Evolutionary conservation across 208 protist species (phyloP).

Genomic region (Wallacemonas sp.): DNA sequence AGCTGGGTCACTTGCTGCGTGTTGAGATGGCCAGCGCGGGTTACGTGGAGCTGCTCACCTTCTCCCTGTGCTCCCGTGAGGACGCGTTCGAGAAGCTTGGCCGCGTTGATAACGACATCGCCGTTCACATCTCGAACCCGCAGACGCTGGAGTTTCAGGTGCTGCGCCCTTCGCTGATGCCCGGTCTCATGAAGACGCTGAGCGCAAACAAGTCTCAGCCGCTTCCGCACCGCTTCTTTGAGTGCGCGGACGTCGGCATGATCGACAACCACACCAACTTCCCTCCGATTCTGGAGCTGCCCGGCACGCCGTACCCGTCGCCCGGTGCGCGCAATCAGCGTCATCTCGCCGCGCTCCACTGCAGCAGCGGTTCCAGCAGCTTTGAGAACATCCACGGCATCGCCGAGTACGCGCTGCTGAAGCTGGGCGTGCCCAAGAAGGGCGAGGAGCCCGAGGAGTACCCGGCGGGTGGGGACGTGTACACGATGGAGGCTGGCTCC

Average conservation of each 20-base stretch:
- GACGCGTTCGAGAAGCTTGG: slow-evolving; percentile 91
- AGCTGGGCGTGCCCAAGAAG: slow-evolving; percentile 63
- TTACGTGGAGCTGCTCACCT: slow-evolving; percentile 96
- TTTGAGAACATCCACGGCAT: slow-evolving; percentile 87
- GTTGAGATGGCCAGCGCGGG: slow-evolving; percentile 93
- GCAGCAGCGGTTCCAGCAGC: slow-evolving; percentile 62
- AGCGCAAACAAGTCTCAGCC: slow-evolving; percentile 88
- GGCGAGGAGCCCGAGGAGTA: slow-evolving; percentile 21
- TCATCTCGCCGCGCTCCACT: slow-evolving; percentile 87
- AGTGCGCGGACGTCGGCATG: slow-evolving; percentile 96
- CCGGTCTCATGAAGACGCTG: slow-evolving; percentile 96
- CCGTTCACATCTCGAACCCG: slow-evolving; percentile 93
- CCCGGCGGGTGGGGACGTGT: slow-evolving; percentile 31
- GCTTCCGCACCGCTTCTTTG: slow-evolving; percentile 96
- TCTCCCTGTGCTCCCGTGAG: slow-evolving; percentile 91
- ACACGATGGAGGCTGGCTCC: slow-evolving; percentile 52
- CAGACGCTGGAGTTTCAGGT: slow-evolving; percentile 96
- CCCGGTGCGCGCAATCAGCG: slow-evolving; percentile 91
- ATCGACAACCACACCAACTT: slow-evolving; percentile 88
- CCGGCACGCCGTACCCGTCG: slow-evolving; percentile 39
- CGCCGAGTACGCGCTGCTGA: slow-evolving; percentile 66
- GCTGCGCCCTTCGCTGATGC: slow-evolving; percentile 93
- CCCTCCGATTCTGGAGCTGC: slow-evolving; percentile 74
- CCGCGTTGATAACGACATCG: slow-evolving; percentile 71
- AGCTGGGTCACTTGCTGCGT: slow-evolving; percentile 93